Conservation (phyloP, 202 grass and related monocot genomes). For the Musa balbisiana region DNA sequence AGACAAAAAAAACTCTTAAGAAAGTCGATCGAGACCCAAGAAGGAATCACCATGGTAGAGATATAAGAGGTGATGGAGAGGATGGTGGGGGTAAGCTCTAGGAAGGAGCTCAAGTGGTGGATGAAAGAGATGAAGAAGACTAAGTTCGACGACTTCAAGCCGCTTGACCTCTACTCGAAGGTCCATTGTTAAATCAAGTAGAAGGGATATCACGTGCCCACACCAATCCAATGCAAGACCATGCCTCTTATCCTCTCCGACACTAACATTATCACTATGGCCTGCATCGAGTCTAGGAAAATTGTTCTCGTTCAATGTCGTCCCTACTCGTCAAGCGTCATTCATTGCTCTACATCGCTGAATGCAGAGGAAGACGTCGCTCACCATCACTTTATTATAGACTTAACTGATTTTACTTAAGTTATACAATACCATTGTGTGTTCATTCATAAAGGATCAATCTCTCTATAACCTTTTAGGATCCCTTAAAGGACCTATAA, state of each 20-base stretch:
- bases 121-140: constrained; percentile 45
- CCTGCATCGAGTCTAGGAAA: constrained; percentile 81
- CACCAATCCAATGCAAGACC: constrained; percentile 82
- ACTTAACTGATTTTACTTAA: too few relatives aligned
- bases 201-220: constrained; percentile 89
- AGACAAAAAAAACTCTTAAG: not conserved
- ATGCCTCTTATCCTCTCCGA: constrained; percentile 85
- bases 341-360: too few relatives aligned
- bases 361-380: too few relatives aligned
- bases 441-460: too few relatives aligned
- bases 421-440: too few relatives aligned
- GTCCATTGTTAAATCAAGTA: constrained; percentile 63
- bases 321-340: too few relatives aligned
- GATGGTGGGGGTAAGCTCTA: constrained; percentile 22
- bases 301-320: not conserved
- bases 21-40: not conserved
- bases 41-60: not conserved
- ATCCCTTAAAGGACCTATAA: too few relatives aligned
- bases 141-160: constrained; percentile 87
- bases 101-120: constrained; percentile 26
- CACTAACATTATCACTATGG: constrained; percentile 73
- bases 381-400: too few relatives aligned
- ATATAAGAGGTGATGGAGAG: constrained; percentile 3
- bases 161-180: constrained; percentile 64
- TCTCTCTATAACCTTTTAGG: too few relatives aligned